Base-by-base conservation (phyloP, 2,329 filamentous ascomycete genomes). In the Aspergillus chevalieri region DNA sequence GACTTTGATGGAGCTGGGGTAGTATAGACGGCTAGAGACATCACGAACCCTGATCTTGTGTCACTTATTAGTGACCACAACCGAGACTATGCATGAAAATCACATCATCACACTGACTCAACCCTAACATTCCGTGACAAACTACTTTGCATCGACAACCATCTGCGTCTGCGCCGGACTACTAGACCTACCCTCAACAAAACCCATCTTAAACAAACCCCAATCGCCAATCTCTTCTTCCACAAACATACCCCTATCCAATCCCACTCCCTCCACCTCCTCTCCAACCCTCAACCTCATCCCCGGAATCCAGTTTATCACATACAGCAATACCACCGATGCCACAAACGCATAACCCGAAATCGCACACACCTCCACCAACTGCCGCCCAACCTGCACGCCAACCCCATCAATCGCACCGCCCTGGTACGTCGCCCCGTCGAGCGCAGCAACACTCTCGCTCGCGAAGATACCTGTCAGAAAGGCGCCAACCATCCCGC, bases 401-500 rank as follows among this genome's bases (percentile, higher is more conserved):
- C 77, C 77, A 45, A 78, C 74, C 48, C 78, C 78, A 47, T 82
- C 78, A 57, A 80, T 75, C 39, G 75, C 79, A 8, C 77, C 72
- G n/a, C 62, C 65, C 36, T 55, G 59, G 17, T 73, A 62, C 1
- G 75, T 75, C 10, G 62, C 65, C 43, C 78, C 78, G 48, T 81
- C 79, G 38, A 82, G 71, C 2, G 66, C 59, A 1, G 68, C 68
- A 22, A 71, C 62, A 10, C 64, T 66, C 21, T 61, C 51, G 21
- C 71, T 70, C 33, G 78, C 79, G 54, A 83, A 82, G 56, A 82
- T 74, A 6, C 78, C 79, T 2, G 79, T 82, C 43, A 82, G 60
- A 64, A 82, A 79, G 24, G 77, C 76, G 7, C 80, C 80, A 36
- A 77, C 67, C 67, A 81, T 80, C 19, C 79, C 80, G 38, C 79